Base-by-base conservation (phyloP, 208 protist genomes). In the Leishmania tarentolae region DNA sequence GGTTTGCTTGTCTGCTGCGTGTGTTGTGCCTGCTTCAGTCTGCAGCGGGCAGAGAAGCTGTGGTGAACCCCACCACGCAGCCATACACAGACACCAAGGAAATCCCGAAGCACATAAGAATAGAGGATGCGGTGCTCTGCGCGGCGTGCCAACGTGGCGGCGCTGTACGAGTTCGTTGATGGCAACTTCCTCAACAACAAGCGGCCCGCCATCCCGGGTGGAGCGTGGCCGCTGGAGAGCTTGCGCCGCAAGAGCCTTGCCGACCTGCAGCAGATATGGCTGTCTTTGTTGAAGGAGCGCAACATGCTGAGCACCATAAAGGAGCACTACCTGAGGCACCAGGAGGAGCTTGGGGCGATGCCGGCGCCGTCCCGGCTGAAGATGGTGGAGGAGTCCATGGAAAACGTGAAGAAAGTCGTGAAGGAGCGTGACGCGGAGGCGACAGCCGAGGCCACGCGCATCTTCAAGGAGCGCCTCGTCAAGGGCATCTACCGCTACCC, bases 201-300 rank as follows among this genome's bases (percentile, higher is more conserved):
- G 77, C 88, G 95, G 2, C 95, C 95, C 0, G 68, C 91, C 50
- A 83, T 98, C 50, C 94, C 95, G 15, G 97, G 97, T 69, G 94
- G 96, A 15, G 83, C 94, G 52, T 99, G 97, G 96, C 87, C 91
- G 24, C 65, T 95, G 72, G 90, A 92, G 68, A 91, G 90, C 68
- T 89, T 99, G 24, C 93, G 94, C 68, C 76, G 82, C 19, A 99
- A 99, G 83, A 96, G 91, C 57, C 89, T 98, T 37, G 93, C 90
- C 15, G 97, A 99, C 86, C 84, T 99, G 24, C 97, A 98, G 80
- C 92, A 97, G 81, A 92, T 99, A 56, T 99, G 97, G 96, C 93
- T 98, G 69, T 61, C 90, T 5, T 83, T 98, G 35, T 44, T 98
- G 59, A 98, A 97, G 86, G 97, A 99, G 86, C 91, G 93, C 82